phyloP scores from a whole-genome alignment of 345 rosid genomes.

The Murraya paniculata region DNA sequence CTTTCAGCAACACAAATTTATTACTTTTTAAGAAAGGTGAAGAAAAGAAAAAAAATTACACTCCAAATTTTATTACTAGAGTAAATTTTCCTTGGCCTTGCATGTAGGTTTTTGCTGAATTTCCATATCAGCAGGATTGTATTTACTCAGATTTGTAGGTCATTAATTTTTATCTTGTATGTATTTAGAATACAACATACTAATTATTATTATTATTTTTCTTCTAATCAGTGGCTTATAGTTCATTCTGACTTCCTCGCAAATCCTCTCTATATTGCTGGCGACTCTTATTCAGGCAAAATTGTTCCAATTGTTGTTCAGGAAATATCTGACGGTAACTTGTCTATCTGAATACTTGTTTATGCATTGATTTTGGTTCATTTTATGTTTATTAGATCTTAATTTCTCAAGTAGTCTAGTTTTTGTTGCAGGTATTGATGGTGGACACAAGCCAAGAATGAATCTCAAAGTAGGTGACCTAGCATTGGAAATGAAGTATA shows the following conservation, averaged over 20 bases:
- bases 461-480: conserved; percentile 12
- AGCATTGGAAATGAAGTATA: background rate
- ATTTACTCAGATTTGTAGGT: too few species aligned
- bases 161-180: too few species aligned
- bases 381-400: background rate
- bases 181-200: background rate
- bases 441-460: background rate
- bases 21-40: conserved; percentile 34
- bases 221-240: conserved; percentile 29
- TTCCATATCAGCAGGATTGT: too few species aligned
- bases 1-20: conserved; percentile 8
- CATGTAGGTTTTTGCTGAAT: too few species aligned
- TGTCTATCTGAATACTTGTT: background rate
- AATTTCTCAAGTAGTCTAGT: background rate
- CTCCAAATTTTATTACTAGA: background rate
- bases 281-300: conserved; percentile 35
- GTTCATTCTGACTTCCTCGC: conserved; percentile 25
- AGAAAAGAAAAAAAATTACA: background rate
- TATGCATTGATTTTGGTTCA: background rate
- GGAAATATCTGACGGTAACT: conserved; percentile 24
- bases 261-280: conserved; percentile 32
- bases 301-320: conserved; percentile 20
- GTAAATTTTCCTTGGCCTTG: too few species aligned
- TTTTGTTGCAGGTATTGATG: background rate
- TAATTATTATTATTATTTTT: background rate